Base-by-base conservation (phyloP, 2,329 filamentous ascomycete species). In the Ilyonectria robusta region DNA sequence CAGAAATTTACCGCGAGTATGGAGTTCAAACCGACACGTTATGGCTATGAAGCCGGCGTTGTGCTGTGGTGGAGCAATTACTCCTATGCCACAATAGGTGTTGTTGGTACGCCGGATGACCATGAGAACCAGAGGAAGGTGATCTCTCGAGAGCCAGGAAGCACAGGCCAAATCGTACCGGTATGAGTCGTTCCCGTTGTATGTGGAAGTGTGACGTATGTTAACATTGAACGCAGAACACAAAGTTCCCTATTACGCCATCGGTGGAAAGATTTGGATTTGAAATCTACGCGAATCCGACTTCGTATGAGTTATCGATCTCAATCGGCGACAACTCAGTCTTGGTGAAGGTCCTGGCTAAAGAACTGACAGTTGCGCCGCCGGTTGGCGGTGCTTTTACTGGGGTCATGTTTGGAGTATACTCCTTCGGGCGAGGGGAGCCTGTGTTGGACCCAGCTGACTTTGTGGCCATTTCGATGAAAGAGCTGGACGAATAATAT, bases 21-120 rank as follows among this genome's bases (percentile, higher is more conserved):
- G 13, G 78, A 81, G 0, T 90, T 89, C 66, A 70, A 77, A 0
- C 86, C 86, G 0, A 78, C 75, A 0, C 78, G 79, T 4, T 48
- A 73, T 4, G 78, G 81, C 1, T 83, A 83, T 3, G 87, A 89
- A 77, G 87, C 87, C 0, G 87, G 88, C 0, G 78, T 84, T 0
- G 84, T 85, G 0, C 73, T 89, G 0, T 89, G 85, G 83, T 88
- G 86, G 84, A 88, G 84, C 51, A 83, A 86, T 9, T 81, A 78
- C 60, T 81, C 81, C 0, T 79, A 80, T 46, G 77, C 78, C 7
- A 73, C 78, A 0, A 48, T 81, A 1, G 73, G 74, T 3, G 59
- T 75, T 1, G 62, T 70, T 5, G 72, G 74, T 48, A 37, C 17
- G 15, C 46, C 48, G 1, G 50, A 59, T 0, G 50, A 59, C 0